Evolutionary conservation across 169 alveolate genomes (phyloP), one percentile per base, ranked within the genome.

Genomic region (Plasmodium reichenowi): DNA sequence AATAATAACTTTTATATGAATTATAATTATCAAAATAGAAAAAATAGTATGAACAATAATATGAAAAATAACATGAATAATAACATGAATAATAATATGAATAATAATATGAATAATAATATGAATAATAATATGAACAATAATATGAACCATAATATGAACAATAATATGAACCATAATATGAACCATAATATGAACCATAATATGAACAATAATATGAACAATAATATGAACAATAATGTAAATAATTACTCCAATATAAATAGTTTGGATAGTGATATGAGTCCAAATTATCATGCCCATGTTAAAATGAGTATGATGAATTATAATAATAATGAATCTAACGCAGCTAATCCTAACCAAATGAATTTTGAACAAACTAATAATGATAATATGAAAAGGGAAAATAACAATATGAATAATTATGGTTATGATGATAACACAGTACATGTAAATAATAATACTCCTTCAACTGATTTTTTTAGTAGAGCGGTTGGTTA

Each of bases 321-420:
- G 22, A 64, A 66, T 78, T 29, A 22, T 10, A 78, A 66, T 15
- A 78, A 52, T 17, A 78, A 52, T 38, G 47, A 38, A 38, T n/a
- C 24, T 12, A 76, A 17, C 3, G 13, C 63, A 58, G 2, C 52
- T 45, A 64, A 45, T 66, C 56, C 66, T n/a, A 20, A 13, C 62
- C 48, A 48, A 8, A 32, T 66, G 89, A 48, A 78, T 45, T 50
- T 1, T 8, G 38, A 48, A 60, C 15, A 20, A 17, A 58, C 22
- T 32, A 78, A 58, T 43, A 78, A 43, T 58, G 89, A 78, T 47
- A 52, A 52, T 63, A 38, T 47, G 60, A 78, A 78, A 48, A 78
- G 89, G 62, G 89, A 78, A 70, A 64, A 20, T 24, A 20, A 26
- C 10, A 78, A 29, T 58, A 71, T 29, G 47, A 71, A 66, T 66